Base-by-base conservation (phyloP, 352 stramenopile genomes). In the Phytophthora multivora region DNA sequence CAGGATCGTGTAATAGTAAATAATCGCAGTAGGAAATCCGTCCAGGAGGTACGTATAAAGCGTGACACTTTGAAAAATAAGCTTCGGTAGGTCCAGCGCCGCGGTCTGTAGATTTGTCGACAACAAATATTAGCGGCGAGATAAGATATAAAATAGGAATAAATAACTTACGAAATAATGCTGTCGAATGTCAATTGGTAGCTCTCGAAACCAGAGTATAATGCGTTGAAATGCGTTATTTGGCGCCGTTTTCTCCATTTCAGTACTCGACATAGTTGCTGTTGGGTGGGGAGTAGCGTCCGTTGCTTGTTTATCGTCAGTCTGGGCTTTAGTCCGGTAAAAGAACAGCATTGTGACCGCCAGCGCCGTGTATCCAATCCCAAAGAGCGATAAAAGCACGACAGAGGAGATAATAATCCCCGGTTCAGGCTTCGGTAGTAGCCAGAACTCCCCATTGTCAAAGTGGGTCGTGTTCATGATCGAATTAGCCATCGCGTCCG, bases 371-470 rank as follows among this genome's bases (percentile, higher is more conserved):
- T 80, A 85, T 1, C 70, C 66, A 1, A 71, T 15, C 0, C 63
- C 64, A 36, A 80, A 77, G 3, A 71, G n/a, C 0, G 65, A 26
- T 1, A 82, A 56, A 15, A 80, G 39, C 2, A 61, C 31, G 2
- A 64, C 47, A 6, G 73, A 56, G 3, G 39, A 48, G 11, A 74
- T 35, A n/a, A 66, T 35, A 7, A 83, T 51, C 3, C n/a, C 12
- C 3, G 25, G 4, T 1, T 78, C 52, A 8, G 64, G 51, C n/a
- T 71, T 52, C 1, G 69, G 59, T 0, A 86, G 52, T 9, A 77
- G 36, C 73, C 77, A 86, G 28, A 86, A 83, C 33, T 79, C 67
- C 11, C 76, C 70, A 18, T 66, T 69, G 41, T 83, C 73, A 7
- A 86, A 73, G 0, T 69, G 9, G n/a, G 50, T 41, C 8, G 73